Base-by-base conservation (phyloP, 768 basidiomycete species). In the Paxillus rubicundulus region DNA sequence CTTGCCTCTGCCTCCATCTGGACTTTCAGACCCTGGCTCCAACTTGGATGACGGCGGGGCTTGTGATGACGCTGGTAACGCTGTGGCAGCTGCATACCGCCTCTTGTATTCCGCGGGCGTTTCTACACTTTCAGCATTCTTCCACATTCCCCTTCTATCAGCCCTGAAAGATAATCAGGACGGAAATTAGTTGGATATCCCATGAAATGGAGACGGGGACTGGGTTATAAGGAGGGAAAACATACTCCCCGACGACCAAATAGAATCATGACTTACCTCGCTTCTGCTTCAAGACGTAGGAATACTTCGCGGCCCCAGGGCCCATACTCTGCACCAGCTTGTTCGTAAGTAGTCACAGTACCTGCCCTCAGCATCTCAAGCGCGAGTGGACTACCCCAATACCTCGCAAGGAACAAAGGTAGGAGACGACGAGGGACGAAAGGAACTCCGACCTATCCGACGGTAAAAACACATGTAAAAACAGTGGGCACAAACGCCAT, bases 61-160 rank as follows among this genome's bases (percentile, higher is more conserved):
- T 41, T 9, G 10, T 10, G 50, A 28, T 3, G 53, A 33, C n/a
- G 21, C 24, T 41, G 34, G 10, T 10, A 48, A 28, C 10, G 52
- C 56, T 2, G 61, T 28, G 0, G 62, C 64, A 14, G 9, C 51
- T 0, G 79, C 77, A 59, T 84, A 69, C 33, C 89, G 77, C 32
- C 82, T 82, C 72, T 97, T 95, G 68, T 89, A 95, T 45, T 87
- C 85, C 1, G 84, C 80, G 0, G 93, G 93, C 8, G 80, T 82
- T 58, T 95, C 93, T 13, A 72, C 72, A 5, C 56, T 59, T 0
- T 59, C 61, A 1, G 82, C 83, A 3, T 77, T 56, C 24, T 69
- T 73, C 92, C 92, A 96, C 77, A 93, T 87, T 0, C 93, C 93
- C 53, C 75, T 72, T 47, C 78, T 79, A 28, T 79, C 79, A 33